A percentile compares a stretch with the other conserved stretches of the same genome.
These are phyloP conservation scores for Cytidiella melzeri DNA, from an alignment of 768 basidiomycete species.

Conservation along the genomic window DNA sequence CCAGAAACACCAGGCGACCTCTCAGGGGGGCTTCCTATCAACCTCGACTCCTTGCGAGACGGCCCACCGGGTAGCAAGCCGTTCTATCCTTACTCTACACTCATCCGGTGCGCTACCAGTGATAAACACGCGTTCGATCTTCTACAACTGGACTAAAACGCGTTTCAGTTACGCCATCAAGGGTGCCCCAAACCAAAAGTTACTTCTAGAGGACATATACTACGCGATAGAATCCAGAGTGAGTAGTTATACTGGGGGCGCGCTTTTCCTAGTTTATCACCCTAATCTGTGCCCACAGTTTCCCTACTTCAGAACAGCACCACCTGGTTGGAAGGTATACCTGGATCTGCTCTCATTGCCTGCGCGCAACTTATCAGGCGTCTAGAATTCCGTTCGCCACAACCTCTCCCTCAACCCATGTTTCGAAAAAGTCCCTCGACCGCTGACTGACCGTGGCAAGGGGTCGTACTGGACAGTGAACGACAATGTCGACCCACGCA, in stretches of 20 bases:
- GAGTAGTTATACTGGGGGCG: constrained; percentile 26
- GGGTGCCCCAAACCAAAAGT: constrained; percentile 81
- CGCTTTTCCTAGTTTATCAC: constrained; percentile 1
- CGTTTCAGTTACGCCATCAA: constrained; percentile 79
- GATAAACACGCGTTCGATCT: not conserved
- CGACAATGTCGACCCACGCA: constrained; percentile 83
- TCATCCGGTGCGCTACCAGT: constrained; percentile 65
- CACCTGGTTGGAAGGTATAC: constrained; percentile 89
- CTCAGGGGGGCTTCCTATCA: constrained; percentile 79
- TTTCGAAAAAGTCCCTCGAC: constrained; percentile 89
- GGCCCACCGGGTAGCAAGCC: constrained; percentile 87
- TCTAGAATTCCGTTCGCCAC: constrained; percentile 84
- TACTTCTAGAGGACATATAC: constrained; percentile 85
- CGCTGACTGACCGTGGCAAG: constrained; percentile 85
- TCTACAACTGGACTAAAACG: constrained; percentile 5
- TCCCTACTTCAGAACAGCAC: constrained; percentile 82
- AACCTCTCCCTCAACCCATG: constrained; percentile 88
- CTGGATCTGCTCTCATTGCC: constrained; percentile 25
- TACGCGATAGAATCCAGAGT: constrained; percentile 88
- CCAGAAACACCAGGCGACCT: constrained; percentile 71
- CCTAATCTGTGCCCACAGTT: constrained; percentile 44
- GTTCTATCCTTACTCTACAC: constrained; percentile 86
- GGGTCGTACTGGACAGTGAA: constrained; percentile 93
- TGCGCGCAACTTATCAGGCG: constrained; percentile 16
- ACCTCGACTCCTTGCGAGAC: constrained; percentile 80